Evolutionary conservation across 305 asterid species (phyloP).

Genomic region (Rubia tinctorum): DNA sequence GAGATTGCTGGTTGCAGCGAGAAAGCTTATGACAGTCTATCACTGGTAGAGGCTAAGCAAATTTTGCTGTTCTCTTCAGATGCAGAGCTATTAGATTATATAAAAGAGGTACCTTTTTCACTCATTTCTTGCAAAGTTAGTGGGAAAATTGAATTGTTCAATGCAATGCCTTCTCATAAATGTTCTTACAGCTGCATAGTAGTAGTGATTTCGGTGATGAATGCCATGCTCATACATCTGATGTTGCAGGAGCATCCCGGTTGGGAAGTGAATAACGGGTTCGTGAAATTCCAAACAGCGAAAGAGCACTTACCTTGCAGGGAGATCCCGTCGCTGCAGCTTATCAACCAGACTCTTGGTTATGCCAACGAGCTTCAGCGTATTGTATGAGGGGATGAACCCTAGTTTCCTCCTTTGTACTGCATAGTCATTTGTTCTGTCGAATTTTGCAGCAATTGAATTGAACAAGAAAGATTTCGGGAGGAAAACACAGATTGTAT

Average conservation of each 20-base stretch:
- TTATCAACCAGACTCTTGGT: slow-evolving; percentile 69
- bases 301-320: slow-evolving; percentile 79
- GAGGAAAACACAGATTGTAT: neutral
- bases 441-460: neutral
- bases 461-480: neutral
- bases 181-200: neutral
- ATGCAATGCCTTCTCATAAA: too few relatives aligned
- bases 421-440: slow-evolving; percentile 1
- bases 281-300: slow-evolving; percentile 60
- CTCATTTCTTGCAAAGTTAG: neutral
- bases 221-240: neutral
- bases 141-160: neutral
- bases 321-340: slow-evolving; percentile 92
- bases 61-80: slow-evolving; percentile 79
- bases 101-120: slow-evolving; percentile 42
- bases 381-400: slow-evolving; percentile 44
- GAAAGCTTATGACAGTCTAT: slow-evolving; percentile 90
- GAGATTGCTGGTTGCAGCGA: slow-evolving; percentile 99
- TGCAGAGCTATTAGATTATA: slow-evolving; percentile 58
- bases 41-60: slow-evolving; percentile 56
- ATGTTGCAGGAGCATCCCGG: slow-evolving; percentile 81
- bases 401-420: neutral
- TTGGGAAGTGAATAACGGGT: slow-evolving; percentile 73
- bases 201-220: neutral
- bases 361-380: slow-evolving; percentile 64